A percentile compares a stretch with the other conserved stretches of the same genome.
phyloP scores from a whole-genome alignment of 768 basidiomycete species.

The Russula foetens region DNA sequence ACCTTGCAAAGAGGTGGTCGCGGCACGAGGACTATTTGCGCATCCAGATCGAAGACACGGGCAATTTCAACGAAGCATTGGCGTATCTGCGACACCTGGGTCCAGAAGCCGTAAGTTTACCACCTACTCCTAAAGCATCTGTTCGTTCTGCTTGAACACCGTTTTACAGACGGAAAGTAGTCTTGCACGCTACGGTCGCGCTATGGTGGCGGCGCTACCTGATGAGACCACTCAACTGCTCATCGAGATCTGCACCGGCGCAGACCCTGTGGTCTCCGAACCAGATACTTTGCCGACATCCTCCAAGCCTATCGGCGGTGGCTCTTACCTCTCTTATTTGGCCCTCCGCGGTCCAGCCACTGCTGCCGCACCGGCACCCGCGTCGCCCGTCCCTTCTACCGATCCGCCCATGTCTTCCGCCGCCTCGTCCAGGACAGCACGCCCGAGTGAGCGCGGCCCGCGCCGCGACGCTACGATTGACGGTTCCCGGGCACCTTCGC shows the following conservation, averaged over 20 bases:
- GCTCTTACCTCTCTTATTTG: constrained; percentile 77
- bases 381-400: constrained; percentile 28
- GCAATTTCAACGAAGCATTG: constrained; percentile 73
- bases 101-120: constrained; percentile 60
- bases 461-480: constrained; percentile 34
- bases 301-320: constrained; percentile 27
- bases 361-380: constrained; percentile 34
- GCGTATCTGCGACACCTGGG: constrained; percentile 73
- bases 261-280: constrained; percentile 38
- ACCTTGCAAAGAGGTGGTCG: constrained; percentile 86
- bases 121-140: background rate
- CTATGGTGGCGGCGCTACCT: constrained; percentile 74
- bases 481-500: constrained; percentile 24
- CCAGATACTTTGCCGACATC: constrained; percentile 28
- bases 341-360: constrained; percentile 53
- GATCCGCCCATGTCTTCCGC: constrained; percentile 18
- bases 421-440: constrained; percentile 9
- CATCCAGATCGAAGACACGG: constrained; percentile 91
- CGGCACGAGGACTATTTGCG: constrained; percentile 89
- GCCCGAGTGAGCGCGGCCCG: constrained; percentile 22
- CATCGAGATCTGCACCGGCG: constrained; percentile 83
- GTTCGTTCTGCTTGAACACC: background rate
- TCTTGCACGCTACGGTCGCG: constrained; percentile 80
- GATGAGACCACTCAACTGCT: constrained; percentile 85
- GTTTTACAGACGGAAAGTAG: constrained; percentile 71